Evolutionary conservation across 2,329 filamentous ascomycete species (phyloP), one percentile per base, ranked within the genome.

Genomic region (Aureobasidium namibiae): DNA sequence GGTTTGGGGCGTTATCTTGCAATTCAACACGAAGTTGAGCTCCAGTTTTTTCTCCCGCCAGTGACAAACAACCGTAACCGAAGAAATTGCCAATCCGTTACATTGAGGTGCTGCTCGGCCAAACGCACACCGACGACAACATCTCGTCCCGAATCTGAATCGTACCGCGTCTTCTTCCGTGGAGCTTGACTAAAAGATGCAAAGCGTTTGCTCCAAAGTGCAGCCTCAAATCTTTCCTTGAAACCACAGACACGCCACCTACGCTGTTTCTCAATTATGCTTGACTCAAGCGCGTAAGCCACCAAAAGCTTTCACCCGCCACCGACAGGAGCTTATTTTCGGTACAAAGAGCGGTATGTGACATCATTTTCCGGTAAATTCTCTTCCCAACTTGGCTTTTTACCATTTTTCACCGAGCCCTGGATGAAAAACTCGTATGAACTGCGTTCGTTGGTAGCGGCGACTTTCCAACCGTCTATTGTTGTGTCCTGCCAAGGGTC

Each of bases 301-400:
- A 56, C 29, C 52, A n/a, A 56, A 56, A 56, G 52, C 52, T 56
- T 56, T 56, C 38, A 34, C 39, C 52, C 38, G 52, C 52, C 52
- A 56, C 36, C n/a, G 39, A 56, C 39, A 56, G 39, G 52, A 56
- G 52, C 52, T 56, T 56, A 56, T 45, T 26, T 34, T 23, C 52
- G 52, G 52, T 24, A 34, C n/a, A 45, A 45, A 44, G 29, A 36
- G 52, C 39, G 38, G 52, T 36, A 45, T 42, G 52, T 56, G 52
- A 56, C 52, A 56, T 56, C 52, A 56, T 56, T 24, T 18, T 24
- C 50, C 50, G 50, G 26, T 31, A 54, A 54, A 54, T 54, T 42
- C 52, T 56, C 52, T 56, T 56, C 29, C 29, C n/a, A 34, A 33
- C 26, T 42, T 33, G 31, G 50, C 50, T 26, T 18, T 31, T 41